Evolutionary conservation across 768 basidiomycete genomes (phyloP), one percentile per base, ranked within the genome.

Genomic region (Phaeolepiota aurea): DNA sequence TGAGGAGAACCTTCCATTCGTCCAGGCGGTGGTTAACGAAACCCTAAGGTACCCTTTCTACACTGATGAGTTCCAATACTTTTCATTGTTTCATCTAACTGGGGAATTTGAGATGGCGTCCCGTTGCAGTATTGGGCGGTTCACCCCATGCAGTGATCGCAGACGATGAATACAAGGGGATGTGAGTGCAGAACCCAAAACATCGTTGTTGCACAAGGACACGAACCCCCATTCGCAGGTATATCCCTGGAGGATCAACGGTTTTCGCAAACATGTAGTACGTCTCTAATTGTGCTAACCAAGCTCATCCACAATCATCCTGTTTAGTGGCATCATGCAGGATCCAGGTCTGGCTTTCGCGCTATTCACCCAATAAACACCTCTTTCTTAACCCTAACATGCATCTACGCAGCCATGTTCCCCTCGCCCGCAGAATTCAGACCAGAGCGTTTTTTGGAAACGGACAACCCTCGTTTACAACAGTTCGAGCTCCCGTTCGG

Each of bases 391-490:
- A 20, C 12, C 16, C 37, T 38, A 20, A 45, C 23, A 20, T 35
- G 35, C 20, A 20, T 15, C 16, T 20, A 34, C 18, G 18, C 43
- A 54, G 58, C 48, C 32, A 58, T 58, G 52, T 65, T 67, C 39
- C 53, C 58, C 1, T 54, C 56, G 1, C 59, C 66, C 4, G 61
- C 62, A 10, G 49, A 48, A 21, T 69, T 67, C 48, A 42, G 44
- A 10, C 68, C 69, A 0, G 69, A 69, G 36, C 56, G 67, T 20
- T 71, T 70, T 44, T 42, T 70, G 4, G 54, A 59, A 14, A 58
- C 57, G 2, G 43, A 43, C 3, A 45, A 58, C 42, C 50, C 59
- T 3, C 55, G 60, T 3, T 36, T 64, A 13, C 44, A 56, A 44
- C 45, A 53, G 11, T 62, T 63, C 31, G 59, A 59, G 15, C 51